phyloP scores from a whole-genome alignment of 768 basidiomycete genomes.

The Sporobolomyces pararoseus region DNA sequence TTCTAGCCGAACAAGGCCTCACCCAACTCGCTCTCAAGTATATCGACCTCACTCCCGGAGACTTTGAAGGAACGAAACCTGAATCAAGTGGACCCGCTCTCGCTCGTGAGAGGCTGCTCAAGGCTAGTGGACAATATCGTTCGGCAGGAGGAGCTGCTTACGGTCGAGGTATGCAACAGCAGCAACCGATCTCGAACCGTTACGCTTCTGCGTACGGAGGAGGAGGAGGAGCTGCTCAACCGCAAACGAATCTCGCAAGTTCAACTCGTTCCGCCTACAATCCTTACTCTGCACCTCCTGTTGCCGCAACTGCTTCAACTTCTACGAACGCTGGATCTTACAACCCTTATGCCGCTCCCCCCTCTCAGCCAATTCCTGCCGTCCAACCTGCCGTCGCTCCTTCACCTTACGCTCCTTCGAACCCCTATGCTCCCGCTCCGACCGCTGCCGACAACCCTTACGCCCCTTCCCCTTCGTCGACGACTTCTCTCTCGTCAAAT shows the following conservation, averaged over 20 bases:
- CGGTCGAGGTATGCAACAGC: neutral
- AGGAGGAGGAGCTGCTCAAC: neutral
- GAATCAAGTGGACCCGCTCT: slow-evolving; percentile 47
- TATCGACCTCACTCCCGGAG: slow-evolving; percentile 70
- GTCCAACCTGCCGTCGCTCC: slow-evolving; percentile 40
- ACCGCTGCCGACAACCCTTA: slow-evolving; percentile 44
- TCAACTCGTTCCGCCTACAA: slow-evolving; percentile 27
- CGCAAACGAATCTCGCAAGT: slow-evolving; percentile 8
- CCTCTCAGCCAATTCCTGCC: slow-evolving; percentile 37
- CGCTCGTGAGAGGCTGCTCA: slow-evolving; percentile 56
- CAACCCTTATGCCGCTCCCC: slow-evolving; percentile 38
- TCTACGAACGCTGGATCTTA: slow-evolving; percentile 1
- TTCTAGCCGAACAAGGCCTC: slow-evolving; percentile 85
- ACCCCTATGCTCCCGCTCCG: slow-evolving; percentile 45
- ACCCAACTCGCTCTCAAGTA: slow-evolving; percentile 75
- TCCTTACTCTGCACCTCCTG: slow-evolving; percentile 13
- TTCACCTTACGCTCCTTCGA: slow-evolving; percentile 21
- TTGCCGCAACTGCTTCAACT: slow-evolving; percentile 41
- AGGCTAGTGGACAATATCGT: slow-evolving; percentile 16
- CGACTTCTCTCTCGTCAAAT: neutral
- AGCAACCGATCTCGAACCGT: neutral
- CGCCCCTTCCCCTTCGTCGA: slow-evolving; percentile 27
- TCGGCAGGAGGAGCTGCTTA: too few relatives aligned
- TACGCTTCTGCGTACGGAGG: neutral
- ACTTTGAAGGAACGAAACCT: slow-evolving; percentile 62